These are phyloP conservation scores for Kuraishia hungarica DNA, from an alignment of 805 yeast species.

Conservation along the genomic window DNA sequence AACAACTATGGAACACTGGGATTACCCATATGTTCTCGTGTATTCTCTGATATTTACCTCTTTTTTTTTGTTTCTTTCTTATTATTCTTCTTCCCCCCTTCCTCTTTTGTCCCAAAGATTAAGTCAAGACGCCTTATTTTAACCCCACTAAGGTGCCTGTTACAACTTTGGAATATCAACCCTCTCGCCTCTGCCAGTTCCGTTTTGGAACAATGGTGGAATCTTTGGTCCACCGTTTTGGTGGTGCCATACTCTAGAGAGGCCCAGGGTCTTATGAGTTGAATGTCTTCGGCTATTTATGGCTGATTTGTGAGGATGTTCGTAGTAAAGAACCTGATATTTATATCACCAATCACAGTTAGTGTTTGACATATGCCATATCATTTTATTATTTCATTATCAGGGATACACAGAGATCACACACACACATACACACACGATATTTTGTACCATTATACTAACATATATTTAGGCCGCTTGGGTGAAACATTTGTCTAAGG, in stretches of 20 bases:
- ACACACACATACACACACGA: neutral
- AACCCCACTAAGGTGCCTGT: constrained; percentile 69
- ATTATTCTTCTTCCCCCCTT: constrained; percentile 7
- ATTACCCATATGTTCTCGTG: constrained; percentile 1
- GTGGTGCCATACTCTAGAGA: constrained; percentile 26
- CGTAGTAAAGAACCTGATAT: constrained; percentile 92
- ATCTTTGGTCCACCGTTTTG: constrained; percentile 36
- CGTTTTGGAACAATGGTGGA: constrained; percentile 42
- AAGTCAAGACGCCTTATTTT: constrained; percentile 61
- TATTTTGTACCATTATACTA: neutral
- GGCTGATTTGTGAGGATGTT: constrained; percentile 33
- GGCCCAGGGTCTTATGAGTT: constrained; percentile 72
- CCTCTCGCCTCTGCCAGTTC: constrained; percentile 40
- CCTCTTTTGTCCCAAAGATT: constrained; percentile 58
- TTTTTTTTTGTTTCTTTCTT: constrained; percentile 7
- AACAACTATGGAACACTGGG: constrained; percentile 37
- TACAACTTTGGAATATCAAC: constrained; percentile 93
- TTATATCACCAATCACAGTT: neutral
- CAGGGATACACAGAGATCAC: neutral
- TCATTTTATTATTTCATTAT: neutral
- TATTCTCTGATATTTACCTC: neutral
- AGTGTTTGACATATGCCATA: no score
- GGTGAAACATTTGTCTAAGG: constrained; percentile 91
- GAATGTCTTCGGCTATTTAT: constrained; percentile 37
- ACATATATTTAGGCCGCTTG: constrained; percentile 74